Evolutionary conservation across 495 filamentous ascomycete species (phyloP), one percentile per base, ranked within the genome.

Genomic region (Lepraria neglecta): DNA sequence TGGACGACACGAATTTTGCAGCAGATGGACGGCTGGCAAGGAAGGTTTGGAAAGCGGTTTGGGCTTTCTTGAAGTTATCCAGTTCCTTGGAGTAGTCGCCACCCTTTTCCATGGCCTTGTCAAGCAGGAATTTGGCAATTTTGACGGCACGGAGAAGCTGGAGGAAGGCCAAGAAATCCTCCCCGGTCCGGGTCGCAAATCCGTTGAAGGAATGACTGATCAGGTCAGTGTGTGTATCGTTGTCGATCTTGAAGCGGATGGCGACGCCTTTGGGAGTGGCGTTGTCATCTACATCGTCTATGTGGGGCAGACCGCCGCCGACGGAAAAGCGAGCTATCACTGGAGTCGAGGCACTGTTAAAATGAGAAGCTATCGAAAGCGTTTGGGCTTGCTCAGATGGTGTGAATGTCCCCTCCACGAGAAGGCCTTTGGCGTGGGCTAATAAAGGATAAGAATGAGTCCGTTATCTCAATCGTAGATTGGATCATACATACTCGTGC

Each of bases 281-380:
- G 12, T 54, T 33, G 58, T 60, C 58, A 57, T 60, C 45, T 40
- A 53, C 58, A 56, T 60, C 58, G 21, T 48, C 5, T 60, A 60
- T 60, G 45, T 60, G 58, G 4, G 58, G 58, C 3, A 60, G 2
- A 14, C 58, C 58, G 45, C 58, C 58, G 58, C 58, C 58, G 0
- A 60, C 58, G 28, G 58, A 60, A 54, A 60, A 60, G 47, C 58
- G 58, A 31, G 58, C 58, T 17, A 60, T 52, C 58, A 60, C 58
- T 5, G 58, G 58, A 60, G 58, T 60, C 47, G 58, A 60, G 47
- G 47, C 43, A 42, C 28, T 31, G 30, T 60, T 56, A 27, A 60
- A 60, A 53, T 60, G 47, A 60, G 58, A 40, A 60, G 58, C 58
- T 60, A 60, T 60, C 14, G 58, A 60, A 60, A 60, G 58, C 58